Evolutionary conservation across 106 monocot genomes (phyloP), one percentile per base, ranked within the genome.

Genomic region (Acorus gramineus): DNA sequence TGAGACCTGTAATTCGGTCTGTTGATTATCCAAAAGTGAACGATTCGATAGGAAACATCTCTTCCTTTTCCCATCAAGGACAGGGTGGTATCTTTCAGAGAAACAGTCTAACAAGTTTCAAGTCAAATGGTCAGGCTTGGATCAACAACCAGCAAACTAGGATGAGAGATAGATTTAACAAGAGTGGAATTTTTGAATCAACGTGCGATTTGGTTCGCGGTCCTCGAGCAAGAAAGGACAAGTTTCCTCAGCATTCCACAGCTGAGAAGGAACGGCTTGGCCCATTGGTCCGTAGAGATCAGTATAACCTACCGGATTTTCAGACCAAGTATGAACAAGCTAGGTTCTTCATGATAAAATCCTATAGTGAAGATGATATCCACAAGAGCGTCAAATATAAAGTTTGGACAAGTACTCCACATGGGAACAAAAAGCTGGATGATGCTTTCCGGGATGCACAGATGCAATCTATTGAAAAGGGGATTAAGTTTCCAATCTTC

Each of bases 321-420:
- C 63, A 62, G 50, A 67, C 64, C 56, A 76, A 61, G 4, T 90
- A 96, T 82, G 66, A 81, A 8, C 64, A 87, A n/a, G 96, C 96
- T 6, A 85, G 77, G 70, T 90, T 96, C 61, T 90, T 80, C 53
- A 84, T 96, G 85, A 96, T 96, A 74, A 96, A 91, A 62, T 90
- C 96, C 11, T 90, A 63, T 28, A 81, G 78, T 57, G 94, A 94
- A 67, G 89, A 94, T 57, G 89, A 94, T 49, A 73, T 94, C 50
- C 89, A 89, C 69, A 90, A 83, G 45, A 83, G 96, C 65, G 81
- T 96, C 69, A 96, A 96, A 69, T 96, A 96, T 69, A 91, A 55
- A 70, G 96, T 96, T 4, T 96, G 90, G 96, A 59, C 96, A 51
- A 96, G 96, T 54, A 96, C 96, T 58, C 65, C 64, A 28, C 49